A percentile compares a stretch with the other conserved stretches of the same genome.
These are phyloP conservation scores for Nemania bipapillata DNA, from an alignment of 2,329 filamentous ascomycete genomes.

Conservation along the genomic window DNA sequence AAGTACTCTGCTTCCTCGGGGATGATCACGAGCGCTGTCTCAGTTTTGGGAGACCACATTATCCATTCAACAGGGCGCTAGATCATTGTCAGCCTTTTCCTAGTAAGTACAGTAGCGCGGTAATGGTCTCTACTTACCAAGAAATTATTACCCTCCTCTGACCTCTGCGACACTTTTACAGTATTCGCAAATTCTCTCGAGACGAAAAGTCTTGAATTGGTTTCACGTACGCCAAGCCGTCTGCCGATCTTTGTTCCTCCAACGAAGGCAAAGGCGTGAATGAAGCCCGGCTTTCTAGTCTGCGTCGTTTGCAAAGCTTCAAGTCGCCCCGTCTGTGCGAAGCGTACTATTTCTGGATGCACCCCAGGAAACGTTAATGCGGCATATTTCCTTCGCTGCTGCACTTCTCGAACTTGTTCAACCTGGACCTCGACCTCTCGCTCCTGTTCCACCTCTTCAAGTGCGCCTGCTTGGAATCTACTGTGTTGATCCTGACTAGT, in stretches of 20 bases:
- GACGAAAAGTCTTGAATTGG: conserved; percentile 52
- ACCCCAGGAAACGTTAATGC: conserved; percentile 60
- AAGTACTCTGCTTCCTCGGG: conserved; percentile 71
- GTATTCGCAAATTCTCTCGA: conserved; percentile 62
- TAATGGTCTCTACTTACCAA: conserved; percentile 31
- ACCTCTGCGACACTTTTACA: conserved; percentile 45
- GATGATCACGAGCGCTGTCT: conserved; percentile 67
- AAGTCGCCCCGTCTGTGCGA: conserved; percentile 57
- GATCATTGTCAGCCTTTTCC: conserved; percentile 23
- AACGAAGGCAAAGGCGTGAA: conserved; percentile 59
- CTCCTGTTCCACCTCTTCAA: conserved; percentile 71
- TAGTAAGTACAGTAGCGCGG: not conserved
- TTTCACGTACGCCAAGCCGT: conserved; percentile 47
- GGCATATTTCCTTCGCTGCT: conserved; percentile 57
- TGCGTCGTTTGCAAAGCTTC: conserved; percentile 40
- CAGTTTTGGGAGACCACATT: conserved; percentile 60
- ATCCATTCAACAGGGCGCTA: conserved; percentile 69
- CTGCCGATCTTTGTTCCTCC: conserved; percentile 51
- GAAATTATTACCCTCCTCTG: conserved; percentile 49
- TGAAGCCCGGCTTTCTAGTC: conserved; percentile 50
- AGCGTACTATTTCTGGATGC: conserved; percentile 58
- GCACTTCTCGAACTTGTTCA: conserved; percentile 65
- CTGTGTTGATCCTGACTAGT: conserved; percentile 49
- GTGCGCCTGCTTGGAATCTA: conserved; percentile 58
- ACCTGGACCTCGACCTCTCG: conserved; percentile 69